A percentile compares a stretch with the other conserved stretches of the same genome.
Evolutionary conservation across 2,329 filamentous ascomycete species (phyloP).

Genomic region (Exophiala lecanii-corni): DNA sequence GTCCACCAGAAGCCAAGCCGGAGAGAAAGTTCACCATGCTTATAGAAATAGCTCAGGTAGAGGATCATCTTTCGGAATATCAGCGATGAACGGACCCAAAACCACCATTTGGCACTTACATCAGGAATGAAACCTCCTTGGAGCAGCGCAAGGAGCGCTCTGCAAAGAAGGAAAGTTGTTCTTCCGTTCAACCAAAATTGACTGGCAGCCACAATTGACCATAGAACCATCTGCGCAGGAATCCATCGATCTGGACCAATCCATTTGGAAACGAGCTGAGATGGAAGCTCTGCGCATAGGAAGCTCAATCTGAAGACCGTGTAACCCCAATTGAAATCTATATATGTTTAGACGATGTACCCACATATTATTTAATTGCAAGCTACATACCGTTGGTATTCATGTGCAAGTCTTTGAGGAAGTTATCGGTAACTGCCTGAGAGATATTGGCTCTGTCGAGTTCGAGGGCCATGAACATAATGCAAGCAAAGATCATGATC

Average conservation of each 20-base stretch:
- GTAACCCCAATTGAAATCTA: slow-evolving; percentile 49
- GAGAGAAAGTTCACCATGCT: slow-evolving; percentile 30
- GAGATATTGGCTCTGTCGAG: slow-evolving; percentile 59
- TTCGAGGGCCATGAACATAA: slow-evolving; percentile 62
- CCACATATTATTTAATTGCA: too few relatives aligned
- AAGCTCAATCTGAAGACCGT: slow-evolving; percentile 53
- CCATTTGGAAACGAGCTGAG: slow-evolving; percentile 55
- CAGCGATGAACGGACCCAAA: too few relatives aligned
- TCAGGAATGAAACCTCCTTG: slow-evolving; percentile 46
- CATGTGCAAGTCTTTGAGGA: slow-evolving; percentile 50
- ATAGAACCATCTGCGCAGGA: slow-evolving; percentile 53
- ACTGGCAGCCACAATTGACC: slow-evolving; percentile 50
- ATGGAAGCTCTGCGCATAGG: slow-evolving; percentile 54
- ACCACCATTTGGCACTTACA: too few relatives aligned
- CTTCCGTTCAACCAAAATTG: slow-evolving; percentile 50
- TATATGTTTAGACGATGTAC: slow-evolving; percentile 17
- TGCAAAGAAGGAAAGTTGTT: slow-evolving; percentile 38
- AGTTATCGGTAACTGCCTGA: slow-evolving; percentile 59
- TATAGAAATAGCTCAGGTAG: slow-evolving; percentile 37
- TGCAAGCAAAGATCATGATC: slow-evolving; percentile 29
- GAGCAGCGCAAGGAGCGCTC: slow-evolving; percentile 46
- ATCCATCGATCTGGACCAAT: slow-evolving; percentile 58
- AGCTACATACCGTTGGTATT: slow-evolving; percentile 38
- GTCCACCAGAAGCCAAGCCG: slow-evolving; percentile 37
- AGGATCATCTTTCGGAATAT: slow-evolving; percentile 22